Conservation (phyloP, 73 alveolate species). For the Vitrella brassicaformis region DNA sequence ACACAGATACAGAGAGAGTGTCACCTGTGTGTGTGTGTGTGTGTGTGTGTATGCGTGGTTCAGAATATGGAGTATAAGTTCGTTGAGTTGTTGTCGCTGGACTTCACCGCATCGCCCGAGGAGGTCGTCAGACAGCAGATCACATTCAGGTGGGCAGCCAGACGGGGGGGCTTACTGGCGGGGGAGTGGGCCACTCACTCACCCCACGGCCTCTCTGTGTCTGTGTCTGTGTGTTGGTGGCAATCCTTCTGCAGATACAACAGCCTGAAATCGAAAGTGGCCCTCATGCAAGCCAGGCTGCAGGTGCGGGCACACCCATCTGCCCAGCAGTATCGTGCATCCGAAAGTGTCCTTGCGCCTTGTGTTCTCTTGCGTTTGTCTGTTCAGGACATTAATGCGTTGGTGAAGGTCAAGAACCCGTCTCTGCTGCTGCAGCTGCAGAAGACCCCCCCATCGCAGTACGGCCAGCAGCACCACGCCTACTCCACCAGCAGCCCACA, state of each 20-base stretch:
- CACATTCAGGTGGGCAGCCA: slow-evolving; percentile 45
- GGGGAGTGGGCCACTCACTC: neutral
- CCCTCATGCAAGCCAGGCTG: slow-evolving; percentile 71
- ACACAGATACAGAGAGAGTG: too few species aligned
- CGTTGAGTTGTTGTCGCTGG: slow-evolving; percentile 68
- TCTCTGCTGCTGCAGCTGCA: slow-evolving; percentile 67
- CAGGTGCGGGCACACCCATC: slow-evolving; percentile 12
- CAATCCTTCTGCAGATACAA: slow-evolving; percentile 3
- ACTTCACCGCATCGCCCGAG: slow-evolving; percentile 65
- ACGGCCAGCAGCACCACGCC: too few species aligned
- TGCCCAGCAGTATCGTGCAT: too few species aligned
- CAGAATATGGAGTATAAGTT: slow-evolving; percentile 61
- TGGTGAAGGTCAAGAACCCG: slow-evolving; percentile 74
- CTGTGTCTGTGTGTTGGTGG: neutral
- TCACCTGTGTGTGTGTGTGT: neutral
- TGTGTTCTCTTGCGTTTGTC: neutral
- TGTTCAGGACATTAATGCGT: slow-evolving; percentile 37
- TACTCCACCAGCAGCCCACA: too few species aligned
- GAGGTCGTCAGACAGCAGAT: slow-evolving; percentile 75
- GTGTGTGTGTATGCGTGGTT: neutral
- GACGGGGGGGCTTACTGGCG: neutral
- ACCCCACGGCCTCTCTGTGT: neutral
- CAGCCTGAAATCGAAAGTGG: slow-evolving; percentile 53
- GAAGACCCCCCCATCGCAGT: too few species aligned
- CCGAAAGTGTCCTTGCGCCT: neutral